Conservation (phyloP, 495 filamentous ascomycete genomes). For the Tetracladium setigerum region DNA sequence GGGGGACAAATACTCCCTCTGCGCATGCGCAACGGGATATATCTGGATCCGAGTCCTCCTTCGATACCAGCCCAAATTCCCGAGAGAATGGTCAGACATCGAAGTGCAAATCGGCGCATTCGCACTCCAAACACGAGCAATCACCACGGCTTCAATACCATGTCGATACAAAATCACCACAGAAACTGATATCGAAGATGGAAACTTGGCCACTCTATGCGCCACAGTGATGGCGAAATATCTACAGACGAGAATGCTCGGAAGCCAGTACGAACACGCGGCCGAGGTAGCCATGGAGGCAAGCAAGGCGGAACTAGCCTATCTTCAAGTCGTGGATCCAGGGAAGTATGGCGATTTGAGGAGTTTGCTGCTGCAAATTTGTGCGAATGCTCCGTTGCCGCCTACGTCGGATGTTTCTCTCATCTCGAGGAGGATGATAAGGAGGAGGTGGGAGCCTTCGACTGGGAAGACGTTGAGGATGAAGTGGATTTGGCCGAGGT, state of each 20-base stretch:
- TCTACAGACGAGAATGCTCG: constrained; percentile 11
- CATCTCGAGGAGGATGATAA: constrained; percentile 18
- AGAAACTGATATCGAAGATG: background rate
- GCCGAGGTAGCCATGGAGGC: constrained; percentile 11
- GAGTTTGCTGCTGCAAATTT: constrained; percentile 7
- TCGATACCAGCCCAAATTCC: background rate
- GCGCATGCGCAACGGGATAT: constrained; percentile 16
- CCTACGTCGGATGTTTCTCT: constrained; percentile 15
- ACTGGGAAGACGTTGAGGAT: constrained; percentile 3
- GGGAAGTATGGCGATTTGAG: constrained; percentile 4
- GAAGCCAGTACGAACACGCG: constrained; percentile 16
- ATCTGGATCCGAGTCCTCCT: constrained; percentile 12
- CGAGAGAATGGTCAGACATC: background rate
- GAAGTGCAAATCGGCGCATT: constrained; percentile 18
- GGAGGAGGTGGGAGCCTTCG: constrained; percentile 12
- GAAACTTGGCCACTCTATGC: constrained; percentile 4
- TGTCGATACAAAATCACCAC: constrained; percentile 2
- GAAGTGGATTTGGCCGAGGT: too few species aligned
- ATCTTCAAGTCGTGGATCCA: constrained; percentile 2
- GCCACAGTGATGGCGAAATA: constrained; percentile 20
- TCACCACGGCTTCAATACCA: constrained; percentile 14
- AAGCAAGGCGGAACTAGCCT: constrained; percentile 4
- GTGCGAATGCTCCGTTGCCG: constrained; percentile 15
- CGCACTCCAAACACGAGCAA: constrained; percentile 13
- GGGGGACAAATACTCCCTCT: constrained; percentile 9